Base-by-base conservation (phyloP, 768 basidiomycete genomes). In the Mycena galopus region DNA sequence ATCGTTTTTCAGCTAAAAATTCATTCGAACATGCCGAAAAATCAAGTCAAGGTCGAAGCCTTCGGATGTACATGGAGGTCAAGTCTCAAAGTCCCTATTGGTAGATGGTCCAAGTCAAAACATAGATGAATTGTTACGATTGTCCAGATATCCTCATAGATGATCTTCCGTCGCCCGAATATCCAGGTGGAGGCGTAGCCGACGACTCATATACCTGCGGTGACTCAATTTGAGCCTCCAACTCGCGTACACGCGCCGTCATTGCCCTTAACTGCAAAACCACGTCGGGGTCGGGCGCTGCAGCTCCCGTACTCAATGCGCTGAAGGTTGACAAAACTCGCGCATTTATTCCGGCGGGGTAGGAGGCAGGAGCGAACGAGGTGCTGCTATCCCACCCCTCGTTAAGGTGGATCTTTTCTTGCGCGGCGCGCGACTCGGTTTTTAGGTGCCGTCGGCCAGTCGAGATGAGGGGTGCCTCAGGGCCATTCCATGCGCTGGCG, bases 121-220 rank as follows among this genome's bases (percentile, higher is more conserved):
- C 39, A 42, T 10, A 42, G 17, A 42, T 42, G 39, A 42, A 42
- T 17, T 50, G 47, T 50, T 50, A 50, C 47, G 23, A 50, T 50
- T 50, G 47, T 50, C 47, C 21, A 50, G 47, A 50, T 50, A 50
- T 5, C 47, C 47, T 50, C 47, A 50, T 4, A 23, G 47, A 50
- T 50, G 47, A 50, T 50, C 47, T n/a, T 50, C 47, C 47, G 47
- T 50, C 47, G 47, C 47, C 47, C 47, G 47, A 50, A 50, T 50
- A 50, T 23, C 47, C 47, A 19, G 47, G 47, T 50, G 47, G 47
- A 50, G 47, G 47, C 23, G 47, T 50, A 50, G 11, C 47, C 47
- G 21, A n/a, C 47, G 21, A 50, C 47, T 50, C 47, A 50, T 50
- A 50, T n/a, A 50, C 47, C 47, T 50, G 47, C 47, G 47, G 47